A percentile compares a stretch with the other conserved stretches of the same genome.
These are phyloP conservation scores for Blepharisma stoltei DNA, from an alignment of 73 alveolate species.

Conservation along the genomic window DNA sequence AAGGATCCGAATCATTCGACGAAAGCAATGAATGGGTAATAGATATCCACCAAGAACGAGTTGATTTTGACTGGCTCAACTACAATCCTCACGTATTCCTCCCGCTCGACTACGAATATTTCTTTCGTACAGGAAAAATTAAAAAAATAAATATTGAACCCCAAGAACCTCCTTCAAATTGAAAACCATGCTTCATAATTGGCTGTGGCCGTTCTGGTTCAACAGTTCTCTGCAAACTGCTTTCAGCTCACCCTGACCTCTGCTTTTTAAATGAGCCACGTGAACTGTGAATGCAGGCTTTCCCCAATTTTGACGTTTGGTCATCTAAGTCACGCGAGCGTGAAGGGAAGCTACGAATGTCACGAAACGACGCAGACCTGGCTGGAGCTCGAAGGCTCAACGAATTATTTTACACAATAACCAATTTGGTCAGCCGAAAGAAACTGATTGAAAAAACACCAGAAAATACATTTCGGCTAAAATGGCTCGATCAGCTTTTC, in stretches of 20 bases:
- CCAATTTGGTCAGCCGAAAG: neutral
- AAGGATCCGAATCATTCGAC: neutral
- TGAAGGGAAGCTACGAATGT: neutral
- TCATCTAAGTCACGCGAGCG: neutral
- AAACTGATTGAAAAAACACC: neutral
- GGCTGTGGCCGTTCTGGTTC: conserved; percentile 9
- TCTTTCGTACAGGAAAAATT: neutral
- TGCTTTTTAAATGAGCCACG: conserved; percentile 14
- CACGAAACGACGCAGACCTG: neutral
- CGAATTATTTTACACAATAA: neutral
- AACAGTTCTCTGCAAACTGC: neutral
- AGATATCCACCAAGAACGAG: neutral
- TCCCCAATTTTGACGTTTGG: conserved; percentile 18
- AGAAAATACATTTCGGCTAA: conserved; percentile 8
- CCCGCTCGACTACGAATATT: neutral
- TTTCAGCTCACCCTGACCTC: conserved; percentile 7
- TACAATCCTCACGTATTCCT: neutral
- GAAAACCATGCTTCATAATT: neutral
- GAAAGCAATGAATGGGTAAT: neutral
- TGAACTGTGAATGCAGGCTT: conserved; percentile 4
- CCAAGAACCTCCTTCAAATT: conserved; percentile 3
- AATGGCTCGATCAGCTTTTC: neutral
- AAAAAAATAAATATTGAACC: neutral
- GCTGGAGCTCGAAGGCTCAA: neutral
- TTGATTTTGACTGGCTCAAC: neutral